Conservation (phyloP, 2,329 filamentous ascomycete species). For the Aureobasidium sp. region DNA sequence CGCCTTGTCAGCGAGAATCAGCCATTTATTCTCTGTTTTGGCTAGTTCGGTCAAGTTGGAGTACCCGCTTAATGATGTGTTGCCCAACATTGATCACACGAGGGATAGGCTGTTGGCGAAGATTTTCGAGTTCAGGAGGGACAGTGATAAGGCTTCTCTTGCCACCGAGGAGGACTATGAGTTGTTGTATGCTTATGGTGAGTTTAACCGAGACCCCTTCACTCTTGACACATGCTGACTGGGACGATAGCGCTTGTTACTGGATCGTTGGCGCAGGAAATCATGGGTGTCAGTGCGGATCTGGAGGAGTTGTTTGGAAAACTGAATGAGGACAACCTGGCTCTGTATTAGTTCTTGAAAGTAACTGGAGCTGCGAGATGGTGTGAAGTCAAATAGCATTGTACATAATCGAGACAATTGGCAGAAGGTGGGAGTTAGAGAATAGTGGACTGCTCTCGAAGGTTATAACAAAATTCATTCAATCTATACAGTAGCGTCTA, state of each 20-base stretch:
- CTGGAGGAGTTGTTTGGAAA: constrained; percentile 53
- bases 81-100: constrained; percentile 72
- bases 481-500: too few relatives aligned
- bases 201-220: constrained; percentile 20
- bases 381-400: too few relatives aligned
- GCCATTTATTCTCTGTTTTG: constrained; percentile 76
- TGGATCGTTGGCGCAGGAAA: constrained; percentile 49
- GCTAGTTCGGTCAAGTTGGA: constrained; percentile 91
- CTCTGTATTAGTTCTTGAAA: constrained; percentile 35
- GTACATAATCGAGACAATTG: too few relatives aligned
- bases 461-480: too few relatives aligned
- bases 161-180: constrained; percentile 77
- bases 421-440: too few relatives aligned
- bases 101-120: constrained; percentile 78
- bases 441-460: too few relatives aligned
- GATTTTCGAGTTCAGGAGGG: constrained; percentile 77
- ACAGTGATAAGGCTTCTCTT: constrained; percentile 41
- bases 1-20: constrained; percentile 78
- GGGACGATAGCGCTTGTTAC: constrained; percentile 49
- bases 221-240: neutral
- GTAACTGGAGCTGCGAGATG: too few relatives aligned
- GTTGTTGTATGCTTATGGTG: constrained; percentile 81
- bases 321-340: constrained; percentile 52
- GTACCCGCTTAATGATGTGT: constrained; percentile 81
- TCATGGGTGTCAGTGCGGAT: constrained; percentile 44